Evolutionary conservation across 305 asterid species (phyloP), one percentile per base, ranked within the genome.

Genomic region (Solanum hybrid): DNA sequence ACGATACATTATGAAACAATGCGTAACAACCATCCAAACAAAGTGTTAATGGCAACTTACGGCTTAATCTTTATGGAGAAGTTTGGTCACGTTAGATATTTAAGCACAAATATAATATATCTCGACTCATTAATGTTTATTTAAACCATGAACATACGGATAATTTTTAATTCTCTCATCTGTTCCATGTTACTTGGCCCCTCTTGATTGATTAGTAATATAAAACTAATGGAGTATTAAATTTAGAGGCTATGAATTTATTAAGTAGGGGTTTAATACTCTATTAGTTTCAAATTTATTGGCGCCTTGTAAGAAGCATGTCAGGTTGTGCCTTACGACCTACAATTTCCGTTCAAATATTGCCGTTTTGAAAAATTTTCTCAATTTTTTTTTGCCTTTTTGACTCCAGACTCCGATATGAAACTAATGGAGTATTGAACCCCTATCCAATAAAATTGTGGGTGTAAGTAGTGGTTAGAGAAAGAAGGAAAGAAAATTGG

Each of bases 401-500:
- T 18, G 24, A 7, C 10, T 57, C n/a, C 10, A 1, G 4, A 18
- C 24, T 57, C 20, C 22, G 1, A 4, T 8, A 64, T 4, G 13
- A 64, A 64, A 64, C 6, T 22, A 9, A n/a, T 64, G 74, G 74
- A 22, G 74, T 22, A 64, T 64, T 64, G 0, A 24, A 24, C 8
- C 39, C 87, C 39, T 24, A 39, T 1, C 26, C 24, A 40, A 40
- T 46, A 46, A 42, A 83, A 9, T 83, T 9, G 20, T 83, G 74
- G 39, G 73, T 8, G 2, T 82, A 39, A 40, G 71, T 14, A 14
- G 36, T 9, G 34, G 18, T 40, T 37, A 46, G 81, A 74, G 28
- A 24, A 71, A 80, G 61, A 26, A 87, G n/a, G 31, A 90, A 90
- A 80, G 28, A 11, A 11, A 16, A 14, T 6, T 26, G 90, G 82